These are phyloP conservation scores for Botrytis fabae DNA, from an alignment of 2,329 filamentous ascomycete genomes.

Conservation along the genomic window DNA sequence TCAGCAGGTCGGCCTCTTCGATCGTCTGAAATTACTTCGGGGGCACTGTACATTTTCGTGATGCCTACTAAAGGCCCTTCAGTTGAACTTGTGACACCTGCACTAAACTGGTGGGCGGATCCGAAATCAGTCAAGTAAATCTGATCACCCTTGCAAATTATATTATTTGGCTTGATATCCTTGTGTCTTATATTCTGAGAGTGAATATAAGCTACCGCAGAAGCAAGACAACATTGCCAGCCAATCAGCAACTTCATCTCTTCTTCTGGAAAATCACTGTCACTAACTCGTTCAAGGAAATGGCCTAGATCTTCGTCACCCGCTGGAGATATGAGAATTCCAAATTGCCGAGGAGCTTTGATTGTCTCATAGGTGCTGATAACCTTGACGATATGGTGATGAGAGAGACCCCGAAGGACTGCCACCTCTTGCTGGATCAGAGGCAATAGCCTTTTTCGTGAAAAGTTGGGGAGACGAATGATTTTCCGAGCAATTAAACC, in stretches of 20 bases:
- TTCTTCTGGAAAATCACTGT: conserved; percentile 25
- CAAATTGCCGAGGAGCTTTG: conserved; percentile 27
- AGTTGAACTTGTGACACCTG: conserved; percentile 27
- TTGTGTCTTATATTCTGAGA: conserved; percentile 29
- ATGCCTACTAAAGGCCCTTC: conserved; percentile 27
- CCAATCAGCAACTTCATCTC: conserved; percentile 19
- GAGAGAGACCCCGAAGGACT: conserved; percentile 25
- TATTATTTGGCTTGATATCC: conserved; percentile 32
- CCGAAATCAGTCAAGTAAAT: conserved; percentile 32
- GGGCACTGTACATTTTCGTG: conserved; percentile 31
- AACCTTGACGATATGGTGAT: conserved; percentile 27
- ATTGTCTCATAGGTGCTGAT: conserved; percentile 29
- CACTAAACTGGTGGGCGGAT: conserved; percentile 27
- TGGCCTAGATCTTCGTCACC: conserved; percentile 30
- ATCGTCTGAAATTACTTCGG: conserved; percentile 26
- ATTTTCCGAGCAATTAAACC: conserved; percentile 27
- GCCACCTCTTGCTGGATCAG: conserved; percentile 29
- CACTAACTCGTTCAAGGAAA: conserved; percentile 28
- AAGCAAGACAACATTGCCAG: conserved; percentile 30
- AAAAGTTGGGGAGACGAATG: conserved; percentile 25
- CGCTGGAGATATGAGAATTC: conserved; percentile 27
- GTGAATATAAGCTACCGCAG: conserved; percentile 28
- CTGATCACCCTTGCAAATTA: conserved; percentile 27
- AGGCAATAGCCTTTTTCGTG: conserved; percentile 26
- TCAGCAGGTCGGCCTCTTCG: conserved; percentile 28